Conservation (phyloP, 208 protist species). For the Wallacemonas sp. region DNA sequence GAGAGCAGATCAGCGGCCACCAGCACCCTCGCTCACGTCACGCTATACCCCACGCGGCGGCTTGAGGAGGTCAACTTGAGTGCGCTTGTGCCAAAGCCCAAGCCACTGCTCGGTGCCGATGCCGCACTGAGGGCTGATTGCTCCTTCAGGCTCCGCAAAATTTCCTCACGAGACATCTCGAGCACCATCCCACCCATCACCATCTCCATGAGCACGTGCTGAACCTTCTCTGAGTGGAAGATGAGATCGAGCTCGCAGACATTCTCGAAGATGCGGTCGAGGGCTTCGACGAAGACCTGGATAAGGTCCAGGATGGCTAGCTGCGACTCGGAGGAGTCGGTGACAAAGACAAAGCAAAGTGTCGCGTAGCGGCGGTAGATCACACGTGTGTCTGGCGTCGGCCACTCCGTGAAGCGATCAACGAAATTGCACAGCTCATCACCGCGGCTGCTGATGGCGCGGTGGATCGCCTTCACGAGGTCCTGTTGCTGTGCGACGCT, state of each 20-base stretch:
- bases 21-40: neutral
- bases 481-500: constrained; percentile 75
- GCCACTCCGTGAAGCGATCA: constrained; percentile 88
- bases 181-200: constrained; percentile 97
- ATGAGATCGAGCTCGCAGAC: constrained; percentile 99
- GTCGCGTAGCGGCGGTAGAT: constrained; percentile 98
- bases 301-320: constrained; percentile 98
- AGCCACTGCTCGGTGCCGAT: neutral
- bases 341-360: constrained; percentile 97
- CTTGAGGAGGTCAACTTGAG: constrained; percentile 1
- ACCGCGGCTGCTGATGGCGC: constrained; percentile 88
- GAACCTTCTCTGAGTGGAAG: constrained; percentile 98
- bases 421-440: constrained; percentile 97
- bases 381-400: constrained; percentile 94
- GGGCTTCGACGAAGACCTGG: constrained; percentile 97
- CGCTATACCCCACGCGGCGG: neutral
- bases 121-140: constrained; percentile 49
- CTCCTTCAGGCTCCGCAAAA: constrained; percentile 67
- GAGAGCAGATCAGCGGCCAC: too few species aligned
- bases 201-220: constrained; percentile 97
- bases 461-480: constrained; percentile 90
- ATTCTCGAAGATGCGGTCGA: constrained; percentile 98
- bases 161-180: constrained; percentile 94
- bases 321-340: constrained; percentile 96
- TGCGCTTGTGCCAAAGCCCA: neutral